A percentile compares a stretch with the other conserved stretches of the same genome.
Conservation (phyloP, 2,329 filamentous ascomycete genomes). For the Coniella lustricola region DNA sequence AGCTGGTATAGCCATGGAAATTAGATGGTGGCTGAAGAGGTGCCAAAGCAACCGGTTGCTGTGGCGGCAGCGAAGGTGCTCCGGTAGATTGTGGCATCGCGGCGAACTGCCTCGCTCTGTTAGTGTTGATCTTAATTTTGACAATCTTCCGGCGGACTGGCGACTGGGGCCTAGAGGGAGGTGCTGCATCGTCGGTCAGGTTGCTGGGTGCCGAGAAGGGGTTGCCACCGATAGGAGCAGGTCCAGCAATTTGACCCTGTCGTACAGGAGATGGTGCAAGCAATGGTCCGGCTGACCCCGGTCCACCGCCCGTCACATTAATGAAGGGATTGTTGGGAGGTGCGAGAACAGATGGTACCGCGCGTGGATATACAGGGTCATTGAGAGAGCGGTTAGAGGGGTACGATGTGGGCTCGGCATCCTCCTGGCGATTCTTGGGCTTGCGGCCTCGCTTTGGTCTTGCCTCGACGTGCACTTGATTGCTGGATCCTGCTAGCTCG, state of each 20-base stretch:
- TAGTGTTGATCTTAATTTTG: slow-evolving; percentile 13
- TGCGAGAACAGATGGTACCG: slow-evolving; percentile 8
- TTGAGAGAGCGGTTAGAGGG: slow-evolving; percentile 5
- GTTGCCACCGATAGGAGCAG: slow-evolving; percentile 13
- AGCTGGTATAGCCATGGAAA: slow-evolving; percentile 12
- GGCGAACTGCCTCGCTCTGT: slow-evolving; percentile 8
- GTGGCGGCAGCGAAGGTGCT: slow-evolving; percentile 1
- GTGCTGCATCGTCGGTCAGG: slow-evolving; percentile 6
- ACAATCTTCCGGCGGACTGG: slow-evolving; percentile 6
- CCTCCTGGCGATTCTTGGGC: slow-evolving; percentile 15
- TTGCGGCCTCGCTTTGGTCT: slow-evolving; percentile 26
- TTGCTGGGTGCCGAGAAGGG: slow-evolving; percentile 15
- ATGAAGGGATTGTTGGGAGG: slow-evolving; percentile 14
- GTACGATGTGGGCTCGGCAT: slow-evolving; percentile 9
- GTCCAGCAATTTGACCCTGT: slow-evolving; percentile 6
- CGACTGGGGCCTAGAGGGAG: slow-evolving; percentile 9
- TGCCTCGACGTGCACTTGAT: slow-evolving; percentile 28
- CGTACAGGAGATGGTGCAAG: slow-evolving; percentile 13
- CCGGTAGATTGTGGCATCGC: slow-evolving; percentile 10
- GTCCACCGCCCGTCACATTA: slow-evolving; percentile 15
- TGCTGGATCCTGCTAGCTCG: slow-evolving; percentile 39
- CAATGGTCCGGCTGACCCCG: slow-evolving; percentile 7
- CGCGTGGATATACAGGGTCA: slow-evolving; percentile 1
- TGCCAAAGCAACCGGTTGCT: slow-evolving; percentile 3
- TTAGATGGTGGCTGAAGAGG: slow-evolving; percentile 12